Evolutionary conservation across 2,329 filamentous ascomycete genomes (phyloP).

Genomic region (Aspergillus puulaauensis): DNA sequence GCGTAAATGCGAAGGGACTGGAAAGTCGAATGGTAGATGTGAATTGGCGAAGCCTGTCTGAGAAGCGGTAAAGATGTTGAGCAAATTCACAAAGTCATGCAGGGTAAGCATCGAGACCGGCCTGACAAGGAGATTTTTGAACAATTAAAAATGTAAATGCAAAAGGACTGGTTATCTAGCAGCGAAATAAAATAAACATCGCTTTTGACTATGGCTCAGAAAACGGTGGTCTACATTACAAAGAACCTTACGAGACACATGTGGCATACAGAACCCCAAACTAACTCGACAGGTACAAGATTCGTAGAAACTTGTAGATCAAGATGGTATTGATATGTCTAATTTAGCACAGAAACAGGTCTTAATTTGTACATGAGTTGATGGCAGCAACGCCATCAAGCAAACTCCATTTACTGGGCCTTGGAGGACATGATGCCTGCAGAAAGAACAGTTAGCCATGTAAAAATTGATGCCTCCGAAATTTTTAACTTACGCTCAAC

Average conservation of each 20-base stretch:
- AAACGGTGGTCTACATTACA: background rate
- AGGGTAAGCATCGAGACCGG: background rate
- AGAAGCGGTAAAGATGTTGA: background rate
- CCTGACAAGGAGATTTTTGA: background rate
- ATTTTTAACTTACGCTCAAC: constrained; percentile 76
- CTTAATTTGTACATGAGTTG: constrained; percentile 43
- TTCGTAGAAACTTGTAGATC: constrained; percentile 11
- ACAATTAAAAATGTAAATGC: background rate
- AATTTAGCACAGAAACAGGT: constrained; percentile 36
- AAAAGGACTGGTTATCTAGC: background rate
- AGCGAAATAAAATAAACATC: background rate
- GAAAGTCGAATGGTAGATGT: background rate
- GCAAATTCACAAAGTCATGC: background rate
- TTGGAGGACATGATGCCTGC: constrained; percentile 42
- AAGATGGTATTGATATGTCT: constrained; percentile 39
- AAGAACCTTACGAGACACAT: background rate
- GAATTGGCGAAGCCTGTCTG: background rate
- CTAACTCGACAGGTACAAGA: background rate
- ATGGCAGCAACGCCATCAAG: constrained; percentile 30
- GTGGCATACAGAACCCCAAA: background rate
- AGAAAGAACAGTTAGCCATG: background rate
- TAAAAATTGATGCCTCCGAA: background rate
- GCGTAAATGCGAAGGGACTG: background rate
- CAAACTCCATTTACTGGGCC: constrained; percentile 37
- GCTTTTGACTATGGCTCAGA: background rate